Evolutionary conservation across 805 yeast species (phyloP).

Genomic region (Wickerhamomyces pijperi): DNA sequence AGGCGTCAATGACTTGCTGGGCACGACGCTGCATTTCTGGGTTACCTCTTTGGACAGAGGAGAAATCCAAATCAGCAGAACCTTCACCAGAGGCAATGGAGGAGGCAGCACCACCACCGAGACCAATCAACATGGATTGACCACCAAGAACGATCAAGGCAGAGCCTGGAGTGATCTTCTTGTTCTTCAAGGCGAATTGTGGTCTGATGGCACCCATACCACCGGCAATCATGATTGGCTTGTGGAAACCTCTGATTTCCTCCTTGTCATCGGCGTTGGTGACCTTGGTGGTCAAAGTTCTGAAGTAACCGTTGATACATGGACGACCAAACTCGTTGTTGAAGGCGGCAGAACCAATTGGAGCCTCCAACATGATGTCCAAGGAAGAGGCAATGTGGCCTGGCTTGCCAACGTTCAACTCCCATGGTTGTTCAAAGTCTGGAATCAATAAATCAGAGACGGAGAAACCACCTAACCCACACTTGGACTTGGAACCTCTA

Average conservation of each 20-base stretch:
- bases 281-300: conserved; percentile 83
- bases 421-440: conserved; percentile 88
- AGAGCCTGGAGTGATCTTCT: conserved; percentile 84
- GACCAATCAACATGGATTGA: conserved; percentile 93
- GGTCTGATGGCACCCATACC: conserved; percentile 98
- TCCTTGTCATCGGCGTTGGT: conserved; percentile 45
- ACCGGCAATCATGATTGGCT: conserved; percentile 99
- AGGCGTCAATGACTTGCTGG: conserved; percentile 93
- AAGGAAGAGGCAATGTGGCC: conserved; percentile 84
- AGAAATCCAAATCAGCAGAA: conserved; percentile 92
- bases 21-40: conserved; percentile 99
- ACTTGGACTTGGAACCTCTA: conserved; percentile 93
- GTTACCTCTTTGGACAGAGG: conserved; percentile 98
- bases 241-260: conserved; percentile 92
- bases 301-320: conserved; percentile 89
- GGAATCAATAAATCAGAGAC: conserved; percentile 90
- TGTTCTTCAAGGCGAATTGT: conserved; percentile 77
- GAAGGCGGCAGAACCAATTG: conserved; percentile 95
- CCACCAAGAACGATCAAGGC: conserved; percentile 93
- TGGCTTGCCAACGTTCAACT: conserved; percentile 78
- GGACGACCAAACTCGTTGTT: conserved; percentile 99
- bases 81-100: conserved; percentile 94
- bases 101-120: conserved; percentile 99
- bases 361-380: conserved; percentile 95
- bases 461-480: conserved; percentile 89